Evolutionary conservation across 2,329 filamentous ascomycete species (phyloP).

Genomic region (Penicillium sp.): DNA sequence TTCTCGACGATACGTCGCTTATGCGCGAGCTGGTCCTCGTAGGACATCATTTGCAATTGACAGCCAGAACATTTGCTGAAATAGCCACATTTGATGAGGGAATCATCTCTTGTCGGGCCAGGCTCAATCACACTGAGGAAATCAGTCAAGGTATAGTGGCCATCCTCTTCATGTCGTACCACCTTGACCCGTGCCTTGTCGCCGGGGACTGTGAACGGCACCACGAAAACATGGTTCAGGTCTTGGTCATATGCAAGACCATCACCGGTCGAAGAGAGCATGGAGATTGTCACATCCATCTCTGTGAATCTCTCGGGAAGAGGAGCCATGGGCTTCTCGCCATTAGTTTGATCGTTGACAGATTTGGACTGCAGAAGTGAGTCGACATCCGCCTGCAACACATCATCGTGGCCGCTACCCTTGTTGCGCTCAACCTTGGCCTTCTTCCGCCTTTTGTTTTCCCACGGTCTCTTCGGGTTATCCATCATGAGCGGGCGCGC

Average conservation of each 20-base stretch:
- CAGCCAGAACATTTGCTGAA: slow-evolving; percentile 88
- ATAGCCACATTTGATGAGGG: slow-evolving; percentile 79
- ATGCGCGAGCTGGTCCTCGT: slow-evolving; percentile 79
- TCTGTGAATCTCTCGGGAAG: slow-evolving; percentile 73
- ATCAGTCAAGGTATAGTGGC: slow-evolving; percentile 77
- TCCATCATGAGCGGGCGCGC: slow-evolving; percentile 9
- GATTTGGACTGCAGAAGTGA: slow-evolving; percentile 39
- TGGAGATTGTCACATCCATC: slow-evolving; percentile 78
- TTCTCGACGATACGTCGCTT: slow-evolving; percentile 89
- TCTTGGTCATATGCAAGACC: slow-evolving; percentile 76
- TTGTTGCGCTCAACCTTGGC: slow-evolving; percentile 61
- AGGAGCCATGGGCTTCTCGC: slow-evolving; percentile 25
- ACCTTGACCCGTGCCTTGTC: slow-evolving; percentile 80
- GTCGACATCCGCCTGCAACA: slow-evolving; percentile 67
- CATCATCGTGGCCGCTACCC: slow-evolving; percentile 68
- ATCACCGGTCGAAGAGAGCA: slow-evolving; percentile 89
- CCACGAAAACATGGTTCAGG: slow-evolving; percentile 75
- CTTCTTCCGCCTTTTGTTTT: slow-evolving; percentile 48
- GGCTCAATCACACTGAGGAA: slow-evolving; percentile 77
- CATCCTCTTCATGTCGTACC: slow-evolving; percentile 68
- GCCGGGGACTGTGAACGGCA: slow-evolving; percentile 86
- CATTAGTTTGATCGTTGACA: slow-evolving; percentile 32
- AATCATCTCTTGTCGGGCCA: slow-evolving; percentile 76
- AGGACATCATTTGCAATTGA: slow-evolving; percentile 96
- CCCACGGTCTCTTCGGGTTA: slow-evolving; percentile 29